Evolutionary conservation across 2,329 filamentous ascomycete genomes (phyloP), one percentile per base, ranked within the genome.

Genomic region (Cercospora sesami): DNA sequence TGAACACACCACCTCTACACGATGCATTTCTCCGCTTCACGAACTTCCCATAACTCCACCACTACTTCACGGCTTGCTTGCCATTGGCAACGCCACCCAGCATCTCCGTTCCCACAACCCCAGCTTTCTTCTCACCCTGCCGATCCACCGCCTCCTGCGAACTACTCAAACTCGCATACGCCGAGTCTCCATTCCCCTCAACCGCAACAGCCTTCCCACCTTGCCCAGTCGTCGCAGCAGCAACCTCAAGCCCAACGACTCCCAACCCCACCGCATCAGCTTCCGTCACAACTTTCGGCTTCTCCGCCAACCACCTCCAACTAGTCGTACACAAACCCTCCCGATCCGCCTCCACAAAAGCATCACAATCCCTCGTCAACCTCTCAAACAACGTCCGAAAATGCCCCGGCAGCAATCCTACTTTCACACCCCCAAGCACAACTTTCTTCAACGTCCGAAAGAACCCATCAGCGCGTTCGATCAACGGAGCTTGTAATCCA

Each of bases 221-320:
- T 58, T 30, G 21, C 53, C 23, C 30, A n/a, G 23, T 6, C 51
- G 12, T 57, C 28, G 9, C 26, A 55, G 16, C 51, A 28, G 21
- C 26, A 30, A n/a, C 23, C 6, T 31, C 53, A 26, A 57, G 23
- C 21, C 53, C 53, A 5, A 48, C 18, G 4, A 57, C 53, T 1
- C 23, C 53, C 53, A 57, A 9, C 36, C 45, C 59, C 21, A 53
- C 63, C 8, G n/a, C 57, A 2, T 28, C 53, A 28, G 1, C 51
- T n/a, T 57, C 51, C 12, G 8, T 21, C 48, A 12, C 45, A 0
- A 28, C 5, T 10, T 2, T 26, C 12, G 73, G 73, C 69, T 76
- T 76, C 60, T 73, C 75, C 9, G 75, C 75, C 12, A 76, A 62
- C 74, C 74, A 75, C 59, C 74, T 73, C 45, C 75, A 74, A 55